These are phyloP conservation scores for Rhodotorula diobovata DNA, from an alignment of 768 basidiomycete species.

Conservation along the genomic window DNA sequence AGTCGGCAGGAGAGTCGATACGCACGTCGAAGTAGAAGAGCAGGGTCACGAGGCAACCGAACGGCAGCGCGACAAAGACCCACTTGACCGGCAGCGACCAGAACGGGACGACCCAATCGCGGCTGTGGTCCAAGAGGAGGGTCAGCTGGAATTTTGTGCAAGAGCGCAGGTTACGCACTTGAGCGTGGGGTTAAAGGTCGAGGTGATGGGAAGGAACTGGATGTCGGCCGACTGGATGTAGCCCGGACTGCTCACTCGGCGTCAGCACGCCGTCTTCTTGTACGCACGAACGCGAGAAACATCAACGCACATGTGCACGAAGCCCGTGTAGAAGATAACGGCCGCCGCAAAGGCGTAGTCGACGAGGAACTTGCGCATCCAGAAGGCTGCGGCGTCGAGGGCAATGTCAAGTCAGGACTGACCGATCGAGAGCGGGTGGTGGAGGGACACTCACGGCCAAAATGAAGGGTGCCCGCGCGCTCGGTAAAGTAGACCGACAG, in stretches of 20 bases:
- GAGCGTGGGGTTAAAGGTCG: conserved; percentile 32
- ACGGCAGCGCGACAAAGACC: conserved; percentile 83
- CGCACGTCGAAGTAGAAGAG: conserved; percentile 79
- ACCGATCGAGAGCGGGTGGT: background rate
- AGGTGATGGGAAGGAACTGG: conserved; percentile 38
- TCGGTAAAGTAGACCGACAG: conserved; percentile 42
- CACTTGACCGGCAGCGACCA: conserved; percentile 85
- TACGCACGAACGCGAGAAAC: background rate
- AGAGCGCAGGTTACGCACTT: conserved; percentile 12
- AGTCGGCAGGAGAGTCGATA: no score
- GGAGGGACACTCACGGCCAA: conserved; percentile 36
- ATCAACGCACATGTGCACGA: conserved; percentile 40
- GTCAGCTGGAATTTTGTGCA: background rate
- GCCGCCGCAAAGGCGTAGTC: conserved; percentile 45
- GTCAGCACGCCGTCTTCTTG: background rate
- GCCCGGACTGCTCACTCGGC: conserved; percentile 30
- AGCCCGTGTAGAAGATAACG: conserved; percentile 43
- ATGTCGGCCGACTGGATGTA: conserved; percentile 36
- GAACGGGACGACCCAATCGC: conserved; percentile 79
- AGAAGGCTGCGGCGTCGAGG: conserved; percentile 34
- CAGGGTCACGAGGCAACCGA: conserved; percentile 80
- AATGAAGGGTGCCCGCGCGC: conserved; percentile 30
- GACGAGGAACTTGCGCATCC: conserved; percentile 39
- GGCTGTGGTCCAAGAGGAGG: conserved; percentile 45
- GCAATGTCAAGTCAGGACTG: background rate